These are phyloP conservation scores for Delonix regia DNA, from an alignment of 306 rosid genomes.

Conservation along the genomic window DNA sequence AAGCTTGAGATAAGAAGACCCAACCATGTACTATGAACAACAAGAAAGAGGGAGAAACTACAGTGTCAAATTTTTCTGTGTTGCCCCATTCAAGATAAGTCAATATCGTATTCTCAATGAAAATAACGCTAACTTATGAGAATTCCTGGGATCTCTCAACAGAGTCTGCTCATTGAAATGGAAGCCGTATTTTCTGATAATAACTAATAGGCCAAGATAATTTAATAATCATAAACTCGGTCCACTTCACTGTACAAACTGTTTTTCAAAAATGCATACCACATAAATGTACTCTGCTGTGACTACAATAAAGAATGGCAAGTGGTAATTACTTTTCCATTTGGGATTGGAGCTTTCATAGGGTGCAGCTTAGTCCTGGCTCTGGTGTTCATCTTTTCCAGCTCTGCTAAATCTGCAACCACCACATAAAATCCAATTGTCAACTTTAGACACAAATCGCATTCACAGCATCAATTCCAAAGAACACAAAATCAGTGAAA, in stretches of 20 bases:
- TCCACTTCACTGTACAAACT: conserved; percentile 48
- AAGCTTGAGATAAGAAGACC: conserved; percentile 3
- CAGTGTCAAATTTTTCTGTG: not conserved
- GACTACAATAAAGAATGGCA: conserved; percentile 30
- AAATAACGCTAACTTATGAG: conserved; percentile 19
- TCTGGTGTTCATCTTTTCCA: conserved; percentile 53
- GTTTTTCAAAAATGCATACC: conserved; percentile 45
- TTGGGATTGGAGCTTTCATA: conserved; percentile 53
- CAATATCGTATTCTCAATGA: conserved; percentile 11
- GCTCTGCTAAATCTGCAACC: conserved; percentile 43
- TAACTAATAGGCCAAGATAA: conserved; percentile 20
- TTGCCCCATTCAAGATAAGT: conserved; percentile 6
- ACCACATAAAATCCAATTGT: conserved; percentile 31
- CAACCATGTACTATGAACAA: not conserved
- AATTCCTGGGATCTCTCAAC: conserved; percentile 31
- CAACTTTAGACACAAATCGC: conserved; percentile 16
- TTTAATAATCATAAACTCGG: conserved; percentile 26
- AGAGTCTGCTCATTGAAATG: conserved; percentile 22
- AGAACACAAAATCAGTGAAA: conserved; percentile 42
- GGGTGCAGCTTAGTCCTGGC: conserved; percentile 46
- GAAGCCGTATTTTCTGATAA: conserved; percentile 39
- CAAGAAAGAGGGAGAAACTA: not conserved
- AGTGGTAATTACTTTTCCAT: conserved; percentile 50
- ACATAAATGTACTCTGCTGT: conserved; percentile 33
- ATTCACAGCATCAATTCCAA: not conserved